Percentiles rank a stretch among this genome's conserved stretches.
phyloP scores from a whole-genome alignment of 2,329 filamentous ascomycete species.

The Fusarium sp. region DNA sequence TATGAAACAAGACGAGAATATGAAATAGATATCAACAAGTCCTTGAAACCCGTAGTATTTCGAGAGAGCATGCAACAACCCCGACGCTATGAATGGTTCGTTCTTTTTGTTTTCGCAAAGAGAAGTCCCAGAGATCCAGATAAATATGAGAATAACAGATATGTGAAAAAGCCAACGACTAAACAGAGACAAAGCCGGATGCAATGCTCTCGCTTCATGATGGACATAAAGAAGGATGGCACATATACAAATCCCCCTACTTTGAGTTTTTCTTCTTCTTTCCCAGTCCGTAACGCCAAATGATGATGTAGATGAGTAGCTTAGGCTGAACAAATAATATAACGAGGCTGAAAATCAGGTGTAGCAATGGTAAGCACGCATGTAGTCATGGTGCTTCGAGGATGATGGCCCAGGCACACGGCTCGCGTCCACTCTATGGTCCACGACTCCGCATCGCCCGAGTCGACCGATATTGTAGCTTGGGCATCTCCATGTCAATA shows the following conservation, averaged over 20 bases:
- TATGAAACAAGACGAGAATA: constrained; percentile 19
- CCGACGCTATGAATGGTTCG: constrained; percentile 43
- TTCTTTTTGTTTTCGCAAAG: constrained; percentile 33
- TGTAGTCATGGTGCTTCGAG: constrained; percentile 21
- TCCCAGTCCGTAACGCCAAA: constrained; percentile 34
- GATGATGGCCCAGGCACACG: constrained; percentile 36
- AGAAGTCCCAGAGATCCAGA: constrained; percentile 27
- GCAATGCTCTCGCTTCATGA: constrained; percentile 37
- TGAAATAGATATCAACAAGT: constrained; percentile 22
- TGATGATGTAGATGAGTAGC: constrained; percentile 31
- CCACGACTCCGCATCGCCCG: constrained; percentile 51
- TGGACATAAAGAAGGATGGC: constrained; percentile 28
- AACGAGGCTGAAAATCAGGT: constrained; percentile 11
- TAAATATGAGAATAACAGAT: constrained; percentile 10
- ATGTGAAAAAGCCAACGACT: constrained; percentile 9
- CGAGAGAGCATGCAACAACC: constrained; percentile 37
- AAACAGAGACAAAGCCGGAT: constrained; percentile 26
- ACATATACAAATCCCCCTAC: neutral
- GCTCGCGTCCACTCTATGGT: constrained; percentile 43
- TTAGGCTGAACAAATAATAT: constrained; percentile 24
- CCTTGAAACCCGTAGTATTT: constrained; percentile 21
- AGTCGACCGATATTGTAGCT: constrained; percentile 57
- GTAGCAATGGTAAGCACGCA: neutral
- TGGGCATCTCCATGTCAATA: constrained; percentile 52
- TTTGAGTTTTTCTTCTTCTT: constrained; percentile 19